Evolutionary conservation across 2,329 filamentous ascomycete genomes (phyloP), one percentile per base, ranked within the genome.

Genomic region (Ilyonectria destructans): DNA sequence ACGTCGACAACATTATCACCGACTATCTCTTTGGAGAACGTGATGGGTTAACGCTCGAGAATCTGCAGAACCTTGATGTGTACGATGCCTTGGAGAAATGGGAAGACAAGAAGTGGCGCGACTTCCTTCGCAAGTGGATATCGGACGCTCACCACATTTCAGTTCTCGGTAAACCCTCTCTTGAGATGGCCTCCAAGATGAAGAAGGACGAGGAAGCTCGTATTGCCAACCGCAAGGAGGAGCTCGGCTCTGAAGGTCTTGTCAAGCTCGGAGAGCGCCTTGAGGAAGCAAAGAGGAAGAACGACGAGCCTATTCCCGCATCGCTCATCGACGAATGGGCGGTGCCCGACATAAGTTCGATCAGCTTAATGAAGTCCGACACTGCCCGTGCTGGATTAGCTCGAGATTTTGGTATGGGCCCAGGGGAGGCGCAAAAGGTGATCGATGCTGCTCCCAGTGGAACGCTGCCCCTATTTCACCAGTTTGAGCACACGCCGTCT

Each of bases 401-500:
- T 15, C 88, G 91, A 74, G 87, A 89, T 69, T 83, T 95, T 56
- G 95, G 95, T 0, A 82, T 86, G 23, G 85, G 88, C 0, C 82
- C 91, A 31, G 96, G 94, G 72, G 80, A 87, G 4, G 89, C 94
- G 5, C 96, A 99, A 80, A 86, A 90, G 68, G 81, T 91, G 55
- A 89, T 99, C 57, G 93, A 98, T 77, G 84, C 86, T 15, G 89
- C 94, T 48, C 86, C 88, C 43, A 72, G 83, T 19, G 85, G 84
- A 7, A 81, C 91, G 40, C 79, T 91, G n/a, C 92, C 94, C 0
- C 84, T 98, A 3, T 99, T 98, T 81, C 87, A 99, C n/a, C 96
- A 99, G 81, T 99, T 97, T 72, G 96, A 99, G 81, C 91, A 97
- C 76, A 95, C 98, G 15, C 92, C 92, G 2, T 97, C 94, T 67